Conservation (phyloP, 2,329 filamentous ascomycete species). For the Claviceps maximensis region DNA sequence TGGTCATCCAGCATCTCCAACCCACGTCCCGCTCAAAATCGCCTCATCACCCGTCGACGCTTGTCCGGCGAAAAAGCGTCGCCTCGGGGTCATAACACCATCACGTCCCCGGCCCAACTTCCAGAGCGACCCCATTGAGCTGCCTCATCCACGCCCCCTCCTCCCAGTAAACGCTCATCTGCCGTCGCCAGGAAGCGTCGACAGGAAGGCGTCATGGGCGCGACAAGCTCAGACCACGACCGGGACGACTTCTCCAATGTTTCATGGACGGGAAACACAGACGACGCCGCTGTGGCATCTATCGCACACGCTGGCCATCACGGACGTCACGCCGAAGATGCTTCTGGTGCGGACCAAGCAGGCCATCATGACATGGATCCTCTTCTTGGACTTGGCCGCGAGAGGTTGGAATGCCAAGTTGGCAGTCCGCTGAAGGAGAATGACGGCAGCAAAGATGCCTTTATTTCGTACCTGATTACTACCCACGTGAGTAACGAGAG, state of each 20-base stretch:
- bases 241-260: slow-evolving; percentile 69
- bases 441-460: slow-evolving; percentile 90
- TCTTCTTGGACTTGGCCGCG: slow-evolving; percentile 51
- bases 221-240: slow-evolving; percentile 40
- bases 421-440: slow-evolving; percentile 83
- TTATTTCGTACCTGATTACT: slow-evolving; percentile 88
- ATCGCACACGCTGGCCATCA: slow-evolving; percentile 14
- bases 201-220: slow-evolving; percentile 16
- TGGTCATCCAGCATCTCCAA: neutral
- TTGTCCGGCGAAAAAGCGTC: neutral
- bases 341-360: slow-evolving; percentile 20
- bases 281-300: slow-evolving; percentile 21
- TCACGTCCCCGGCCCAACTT: neutral
- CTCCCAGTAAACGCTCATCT: neutral
- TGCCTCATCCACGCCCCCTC: no score
- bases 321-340: slow-evolving; percentile 26
- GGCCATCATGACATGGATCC: slow-evolving; percentile 40
- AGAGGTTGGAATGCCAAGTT: slow-evolving; percentile 73
- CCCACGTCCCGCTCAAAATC: neutral
- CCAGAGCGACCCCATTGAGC: no score
- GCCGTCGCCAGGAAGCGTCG: neutral
- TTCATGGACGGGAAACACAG: slow-evolving; percentile 56
- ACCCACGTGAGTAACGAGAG: slow-evolving; percentile 50
- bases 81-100: neutral
- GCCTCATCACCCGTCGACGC: neutral